Evolutionary conservation across 257 asterid genomes (phyloP), one percentile per base, ranked within the genome.

Genomic region (Solanum tarijense): DNA sequence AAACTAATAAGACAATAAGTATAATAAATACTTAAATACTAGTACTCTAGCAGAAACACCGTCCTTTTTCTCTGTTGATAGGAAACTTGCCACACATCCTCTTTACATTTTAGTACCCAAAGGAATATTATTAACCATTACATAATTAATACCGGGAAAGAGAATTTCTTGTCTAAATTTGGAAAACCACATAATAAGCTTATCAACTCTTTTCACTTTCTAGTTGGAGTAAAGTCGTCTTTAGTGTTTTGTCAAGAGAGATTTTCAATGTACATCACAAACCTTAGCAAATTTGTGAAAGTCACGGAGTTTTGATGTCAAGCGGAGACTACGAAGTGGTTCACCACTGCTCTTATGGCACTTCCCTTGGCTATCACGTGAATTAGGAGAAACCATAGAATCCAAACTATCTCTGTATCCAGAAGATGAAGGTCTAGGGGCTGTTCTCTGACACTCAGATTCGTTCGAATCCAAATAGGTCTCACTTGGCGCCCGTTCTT

Each of bases 281-380:
- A 96, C 99, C 98, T 97, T 97, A 2, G 99, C 99, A 91, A 84
- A 94, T 91, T 91, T 94, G 87, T 96, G 96, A 89, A 97, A 96
- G 91, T 97, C 99, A 11, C 99, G 99, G 73, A 97, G 96, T 94
- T 92, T 97, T 83, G 99, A 87, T 27, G 99, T 95, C 93, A 97
- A 74, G 62, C 99, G 93, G 89, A 95, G 90, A 94, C 98, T 92
- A 89, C 95, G 95, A 38, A 97, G 91, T 79, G 96, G 93, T 86
- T 96, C 99, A 32, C 93, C 93, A 86, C 91, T 91, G 86, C 98
- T 94, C 87, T 89, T 95, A 76, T 86, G 86, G 55, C 79, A 86
- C 92, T 93, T 97, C 88, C 98, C 98, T 52, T 90, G 96, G 87
- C 92, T 89, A 75, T 97, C 99, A 4, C 98, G 96, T 46, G 95